These are phyloP conservation scores for Penicillium argentinense DNA, from an alignment of 495 filamentous ascomycete species.

Conservation along the genomic window DNA sequence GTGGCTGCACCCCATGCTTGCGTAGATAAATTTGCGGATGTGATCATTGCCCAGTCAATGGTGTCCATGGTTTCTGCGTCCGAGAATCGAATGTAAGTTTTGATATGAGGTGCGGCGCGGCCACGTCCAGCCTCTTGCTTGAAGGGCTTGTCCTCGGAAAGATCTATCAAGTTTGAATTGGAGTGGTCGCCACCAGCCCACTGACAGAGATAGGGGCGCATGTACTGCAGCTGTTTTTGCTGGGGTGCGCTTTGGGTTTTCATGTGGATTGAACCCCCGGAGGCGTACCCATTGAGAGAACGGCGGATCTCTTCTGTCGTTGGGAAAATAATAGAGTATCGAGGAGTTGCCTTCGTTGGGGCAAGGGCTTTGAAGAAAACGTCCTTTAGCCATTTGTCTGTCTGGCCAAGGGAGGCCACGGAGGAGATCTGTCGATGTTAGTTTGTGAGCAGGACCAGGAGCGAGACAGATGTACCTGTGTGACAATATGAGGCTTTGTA, in stretches of 20 bases:
- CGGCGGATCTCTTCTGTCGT: slow-evolving; percentile 75
- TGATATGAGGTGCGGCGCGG: slow-evolving; percentile 89
- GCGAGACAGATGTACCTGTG: too few species aligned
- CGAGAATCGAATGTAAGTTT: slow-evolving; percentile 79
- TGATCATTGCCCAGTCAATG: slow-evolving; percentile 86
- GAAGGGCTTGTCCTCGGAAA: slow-evolving; percentile 5
- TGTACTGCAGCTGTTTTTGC: slow-evolving; percentile 70
- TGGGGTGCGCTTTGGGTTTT: slow-evolving; percentile 69
- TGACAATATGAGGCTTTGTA: slow-evolving; percentile 57
- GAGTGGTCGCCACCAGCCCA: slow-evolving; percentile 56
- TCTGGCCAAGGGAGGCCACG: slow-evolving; percentile 74
- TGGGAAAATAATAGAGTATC: slow-evolving; percentile 71
- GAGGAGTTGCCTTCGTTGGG: slow-evolving; percentile 29
- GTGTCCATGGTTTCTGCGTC: slow-evolving; percentile 36
- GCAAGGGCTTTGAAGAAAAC: slow-evolving; percentile 62
- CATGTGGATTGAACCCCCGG: slow-evolving; percentile 80
- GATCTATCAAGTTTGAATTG: slow-evolving; percentile 10
- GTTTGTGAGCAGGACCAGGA: too few species aligned
- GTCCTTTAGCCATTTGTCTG: slow-evolving; percentile 70
- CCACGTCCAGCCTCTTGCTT: slow-evolving; percentile 57
- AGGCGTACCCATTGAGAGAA: slow-evolving; percentile 75
- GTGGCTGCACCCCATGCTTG: slow-evolving; percentile 81
- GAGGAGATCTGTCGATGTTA: slow-evolving; percentile 81
- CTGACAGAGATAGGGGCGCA: slow-evolving; percentile 68
- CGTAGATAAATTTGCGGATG: slow-evolving; percentile 82